Conservation (phyloP, 2,329 filamentous ascomycete species). For the Arthrinium phaeospermum region DNA sequence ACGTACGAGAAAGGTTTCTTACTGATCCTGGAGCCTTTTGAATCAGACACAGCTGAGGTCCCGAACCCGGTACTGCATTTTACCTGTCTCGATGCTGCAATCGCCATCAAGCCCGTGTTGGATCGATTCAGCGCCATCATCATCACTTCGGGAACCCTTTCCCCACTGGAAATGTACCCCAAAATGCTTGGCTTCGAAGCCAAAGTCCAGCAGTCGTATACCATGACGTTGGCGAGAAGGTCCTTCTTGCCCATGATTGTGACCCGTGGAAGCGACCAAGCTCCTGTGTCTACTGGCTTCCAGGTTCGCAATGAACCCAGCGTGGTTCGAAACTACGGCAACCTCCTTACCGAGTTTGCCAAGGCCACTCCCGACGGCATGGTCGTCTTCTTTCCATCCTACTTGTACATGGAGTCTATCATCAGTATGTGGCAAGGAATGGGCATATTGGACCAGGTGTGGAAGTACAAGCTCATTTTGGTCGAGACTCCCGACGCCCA, state of each 20-base stretch:
- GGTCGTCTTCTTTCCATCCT: slow-evolving; percentile 99
- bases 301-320: slow-evolving; percentile 94
- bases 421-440: slow-evolving; percentile 99
- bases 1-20: slow-evolving; percentile 98
- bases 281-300: slow-evolving; percentile 90
- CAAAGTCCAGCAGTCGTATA: slow-evolving; percentile 95
- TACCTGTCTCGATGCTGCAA: slow-evolving; percentile 94
- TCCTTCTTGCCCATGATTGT: slow-evolving; percentile 99
- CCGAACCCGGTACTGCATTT: slow-evolving; percentile 98
- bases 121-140: slow-evolving; percentile 98
- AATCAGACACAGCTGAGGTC: slow-evolving; percentile 93
- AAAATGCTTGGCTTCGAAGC: slow-evolving; percentile 96
- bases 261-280: slow-evolving; percentile 92
- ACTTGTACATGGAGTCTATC: slow-evolving; percentile 98
- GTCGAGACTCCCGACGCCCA: slow-evolving; percentile 98
- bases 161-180: slow-evolving; percentile 97
- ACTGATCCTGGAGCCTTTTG: slow-evolving; percentile 95
- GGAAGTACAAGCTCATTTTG: slow-evolving; percentile 98
- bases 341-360: slow-evolving; percentile 89
- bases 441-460: slow-evolving; percentile 96
- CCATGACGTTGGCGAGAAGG: slow-evolving; percentile 90
- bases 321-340: slow-evolving; percentile 97
- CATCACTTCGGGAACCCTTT: slow-evolving; percentile 97
- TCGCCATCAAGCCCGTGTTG: slow-evolving; percentile 97
- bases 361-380: slow-evolving; percentile 96